These are phyloP conservation scores for Otatea glauca DNA, from an alignment of 176 grass and related monocot species.

Conservation along the genomic window DNA sequence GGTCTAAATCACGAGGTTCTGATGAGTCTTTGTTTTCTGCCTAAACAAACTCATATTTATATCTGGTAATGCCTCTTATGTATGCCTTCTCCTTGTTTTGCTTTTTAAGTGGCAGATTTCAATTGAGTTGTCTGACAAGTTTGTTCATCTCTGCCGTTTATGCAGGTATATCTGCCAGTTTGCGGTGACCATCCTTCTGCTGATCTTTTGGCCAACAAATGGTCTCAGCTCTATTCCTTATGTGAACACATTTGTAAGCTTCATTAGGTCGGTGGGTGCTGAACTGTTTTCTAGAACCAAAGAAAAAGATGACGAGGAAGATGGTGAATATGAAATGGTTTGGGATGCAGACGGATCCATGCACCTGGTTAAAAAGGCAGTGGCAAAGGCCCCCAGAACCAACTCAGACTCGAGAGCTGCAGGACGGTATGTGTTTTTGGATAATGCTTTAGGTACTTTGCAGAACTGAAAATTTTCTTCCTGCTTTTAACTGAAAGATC, in stretches of 20 bases:
- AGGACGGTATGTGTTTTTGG: constrained; percentile 53
- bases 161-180: constrained; percentile 87
- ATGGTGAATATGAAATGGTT: constrained; percentile 92
- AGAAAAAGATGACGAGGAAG: constrained; percentile 85
- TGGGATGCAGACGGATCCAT: constrained; percentile 93
- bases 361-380: constrained; percentile 81
- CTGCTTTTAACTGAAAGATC: constrained; percentile 22
- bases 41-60: constrained; percentile 94
- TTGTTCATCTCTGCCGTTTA: constrained; percentile 42
- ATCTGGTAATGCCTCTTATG: constrained; percentile 59
- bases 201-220: constrained; percentile 85
- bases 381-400: constrained; percentile 21
- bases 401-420: constrained; percentile 52
- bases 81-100: constrained; percentile 17
- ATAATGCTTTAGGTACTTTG: constrained; percentile 13
- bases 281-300: constrained; percentile 74
- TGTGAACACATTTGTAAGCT: constrained; percentile 48
- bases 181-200: constrained; percentile 66
- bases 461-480: background rate
- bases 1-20: constrained; percentile 56
- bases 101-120: constrained; percentile 9
- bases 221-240: constrained; percentile 66
- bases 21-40: constrained; percentile 85
- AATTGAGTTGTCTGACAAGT: constrained; percentile 18
- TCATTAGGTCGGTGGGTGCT: constrained; percentile 56